Evolutionary conservation across 768 basidiomycete species (phyloP).

Genomic region (Clathrus columnatus): DNA sequence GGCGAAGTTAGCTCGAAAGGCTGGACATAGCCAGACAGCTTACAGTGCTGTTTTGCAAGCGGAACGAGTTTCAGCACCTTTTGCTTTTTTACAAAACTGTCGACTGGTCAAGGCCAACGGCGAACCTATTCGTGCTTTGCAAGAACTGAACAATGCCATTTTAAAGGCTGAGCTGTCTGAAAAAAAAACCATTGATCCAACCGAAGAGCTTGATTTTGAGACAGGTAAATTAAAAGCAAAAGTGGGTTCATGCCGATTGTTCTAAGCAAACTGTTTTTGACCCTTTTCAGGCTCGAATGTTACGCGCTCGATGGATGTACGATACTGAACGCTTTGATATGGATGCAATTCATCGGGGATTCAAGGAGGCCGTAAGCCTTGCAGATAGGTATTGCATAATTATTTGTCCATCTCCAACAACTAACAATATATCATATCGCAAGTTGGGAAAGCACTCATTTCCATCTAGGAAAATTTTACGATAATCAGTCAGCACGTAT

Average conservation of each 20-base stretch:
- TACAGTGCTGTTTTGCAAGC: conserved; percentile 95
- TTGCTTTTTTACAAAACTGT: conserved; percentile 83
- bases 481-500: conserved; percentile 51
- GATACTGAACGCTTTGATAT: conserved; percentile 78
- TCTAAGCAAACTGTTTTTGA: background rate
- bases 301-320: conserved; percentile 88
- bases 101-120: conserved; percentile 75
- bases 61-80: conserved; percentile 57
- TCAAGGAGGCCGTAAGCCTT: conserved; percentile 25
- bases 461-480: conserved; percentile 81
- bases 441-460: conserved; percentile 81
- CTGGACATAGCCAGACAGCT: conserved; percentile 91
- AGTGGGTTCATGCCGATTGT: conserved; percentile 30
- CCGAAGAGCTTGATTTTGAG: conserved; percentile 40
- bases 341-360: conserved; percentile 48
- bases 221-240: conserved; percentile 58
- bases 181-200: conserved; percentile 48
- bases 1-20: conserved; percentile 94
- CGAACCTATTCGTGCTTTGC: conserved; percentile 76
- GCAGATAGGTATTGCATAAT: conserved; percentile 24
- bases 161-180: background rate
- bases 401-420: background rate
- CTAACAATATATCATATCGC: background rate
- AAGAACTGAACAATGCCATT: conserved; percentile 71
- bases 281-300: conserved; percentile 52